Conservation (phyloP, 305 asterid genomes). For the Rubia tinctorum region DNA sequence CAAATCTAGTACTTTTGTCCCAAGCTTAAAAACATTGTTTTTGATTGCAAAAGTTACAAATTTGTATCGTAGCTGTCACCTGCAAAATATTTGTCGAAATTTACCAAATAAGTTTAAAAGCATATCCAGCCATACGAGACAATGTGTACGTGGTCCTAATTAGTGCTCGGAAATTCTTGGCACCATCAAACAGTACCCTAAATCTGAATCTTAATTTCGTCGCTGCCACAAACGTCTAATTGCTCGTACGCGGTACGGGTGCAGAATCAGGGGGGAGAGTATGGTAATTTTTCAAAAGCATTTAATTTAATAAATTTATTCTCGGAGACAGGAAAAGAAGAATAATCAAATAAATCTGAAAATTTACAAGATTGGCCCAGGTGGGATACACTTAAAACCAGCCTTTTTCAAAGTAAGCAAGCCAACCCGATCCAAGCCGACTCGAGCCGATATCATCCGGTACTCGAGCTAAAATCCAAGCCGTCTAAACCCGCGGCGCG, state of each 20-base stretch:
- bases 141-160: not conserved
- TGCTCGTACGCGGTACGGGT: conserved; percentile 20
- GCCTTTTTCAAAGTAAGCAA: conserved; percentile 13
- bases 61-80: conserved; percentile 1
- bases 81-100: not conserved
- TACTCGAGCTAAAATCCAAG: conserved; percentile 14
- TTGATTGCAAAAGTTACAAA: not conserved
- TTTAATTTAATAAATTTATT: conserved; percentile 14
- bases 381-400: conserved; percentile 13
- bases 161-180: not conserved
- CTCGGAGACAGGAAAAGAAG: conserved; percentile 11
- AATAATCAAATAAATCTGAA: conserved; percentile 41
- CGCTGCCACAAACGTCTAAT: conserved; percentile 20
- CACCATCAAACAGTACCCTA: conserved; percentile 1
- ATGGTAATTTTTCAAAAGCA: conserved; percentile 14
- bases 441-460: not conserved
- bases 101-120: not conserved
- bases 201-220: conserved; percentile 4
- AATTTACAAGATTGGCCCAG: conserved; percentile 42
- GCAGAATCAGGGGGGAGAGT: conserved; percentile 13
- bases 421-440: conserved; percentile 3
- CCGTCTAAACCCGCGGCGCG: conserved; percentile 35
- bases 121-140: not conserved
- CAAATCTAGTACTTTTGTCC: not conserved
- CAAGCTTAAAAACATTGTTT: not conserved